Evolutionary conservation across 306 rosid species (phyloP).

Genomic region (Alnus rubra): DNA sequence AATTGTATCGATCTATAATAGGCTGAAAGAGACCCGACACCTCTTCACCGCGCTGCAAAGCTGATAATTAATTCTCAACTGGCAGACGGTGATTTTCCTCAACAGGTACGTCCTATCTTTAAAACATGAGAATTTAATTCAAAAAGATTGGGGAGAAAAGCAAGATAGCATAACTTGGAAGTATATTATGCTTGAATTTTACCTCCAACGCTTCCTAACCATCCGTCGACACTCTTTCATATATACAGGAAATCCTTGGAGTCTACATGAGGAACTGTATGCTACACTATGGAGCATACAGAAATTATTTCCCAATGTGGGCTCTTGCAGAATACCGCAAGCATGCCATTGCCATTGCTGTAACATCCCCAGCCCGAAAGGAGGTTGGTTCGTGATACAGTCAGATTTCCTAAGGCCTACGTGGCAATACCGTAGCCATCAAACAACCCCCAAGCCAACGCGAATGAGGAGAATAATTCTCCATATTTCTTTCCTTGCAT

Average conservation of each 20-base stretch:
- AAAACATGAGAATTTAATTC: neutral
- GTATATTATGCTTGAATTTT: slow-evolving; percentile 11
- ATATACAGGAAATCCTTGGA: slow-evolving; percentile 48
- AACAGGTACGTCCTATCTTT: slow-evolving; percentile 39
- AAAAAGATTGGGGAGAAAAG: neutral
- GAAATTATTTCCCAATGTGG: slow-evolving; percentile 70
- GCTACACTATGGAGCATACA: slow-evolving; percentile 68
- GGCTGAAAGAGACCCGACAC: slow-evolving; percentile 55
- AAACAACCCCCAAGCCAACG: too few relatives aligned
- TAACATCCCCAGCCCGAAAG: too few relatives aligned
- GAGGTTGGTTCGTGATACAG: too few relatives aligned
- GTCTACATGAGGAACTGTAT: slow-evolving; percentile 64
- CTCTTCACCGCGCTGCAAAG: slow-evolving; percentile 64
- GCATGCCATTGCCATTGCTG: slow-evolving; percentile 40
- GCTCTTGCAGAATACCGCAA: slow-evolving; percentile 74
- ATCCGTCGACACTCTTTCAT: neutral
- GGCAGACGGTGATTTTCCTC: slow-evolving; percentile 71
- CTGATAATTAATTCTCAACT: slow-evolving; percentile 57
- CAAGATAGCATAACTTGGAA: slow-evolving; percentile 12
- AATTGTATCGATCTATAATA: slow-evolving; percentile 3
- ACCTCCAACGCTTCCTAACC: neutral
- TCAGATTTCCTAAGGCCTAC: too few relatives aligned
- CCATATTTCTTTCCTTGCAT: too few relatives aligned
- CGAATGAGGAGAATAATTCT: too few relatives aligned
- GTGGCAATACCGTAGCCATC: too few relatives aligned